Base-by-base conservation (phyloP, 768 basidiomycete genomes). In the Amanita fuliginea region DNA sequence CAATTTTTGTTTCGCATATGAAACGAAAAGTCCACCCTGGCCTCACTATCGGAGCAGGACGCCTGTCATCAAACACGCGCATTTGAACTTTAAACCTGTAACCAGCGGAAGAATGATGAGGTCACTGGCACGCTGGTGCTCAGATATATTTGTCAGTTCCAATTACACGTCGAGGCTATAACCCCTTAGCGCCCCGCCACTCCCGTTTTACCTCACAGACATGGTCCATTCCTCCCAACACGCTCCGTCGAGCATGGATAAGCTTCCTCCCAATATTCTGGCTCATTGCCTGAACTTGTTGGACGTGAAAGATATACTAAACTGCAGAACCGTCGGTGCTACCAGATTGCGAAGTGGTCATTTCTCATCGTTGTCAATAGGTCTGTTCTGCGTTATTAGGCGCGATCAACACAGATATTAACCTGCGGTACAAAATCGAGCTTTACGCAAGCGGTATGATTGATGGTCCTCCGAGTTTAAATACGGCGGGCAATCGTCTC, bases 351-450 rank as follows among this genome's bases (percentile, higher is more conserved):
- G 35, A 16, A 22, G 24, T 7, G 7, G 21, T 47, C 5, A 11
- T 16, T 5, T 10, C 26, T 39, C 19, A 36, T 26, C 7, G 40
- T 22, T 26, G n/a, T 24, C 28, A 7, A 36, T 26, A 47, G 46
- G 46, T 47, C 37, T 47, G 46, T 47, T 47, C 46, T 22, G 24
- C 4, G 14, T 28, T 47, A 19, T 36, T 30, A 10, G 22, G 24
- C 6, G 22, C 19, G 35, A 22, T 47, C 35, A 36, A 40, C 36
- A 18, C 36, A n/a, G 46, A 47, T 37, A 43, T 56, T 36, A 16
- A 46, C 5, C 43, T 56, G 35, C 44, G 48, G 47, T 56, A 56
- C 42, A 49, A 42, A 16, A 52, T 54, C 39, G 55, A 56, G 35
- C 53, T 56, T 14, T 49, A 51, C 44, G 46, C 53, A 19, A 42